Base-by-base conservation (phyloP, 305 asterid species). In the Fraxinus dipetala region DNA sequence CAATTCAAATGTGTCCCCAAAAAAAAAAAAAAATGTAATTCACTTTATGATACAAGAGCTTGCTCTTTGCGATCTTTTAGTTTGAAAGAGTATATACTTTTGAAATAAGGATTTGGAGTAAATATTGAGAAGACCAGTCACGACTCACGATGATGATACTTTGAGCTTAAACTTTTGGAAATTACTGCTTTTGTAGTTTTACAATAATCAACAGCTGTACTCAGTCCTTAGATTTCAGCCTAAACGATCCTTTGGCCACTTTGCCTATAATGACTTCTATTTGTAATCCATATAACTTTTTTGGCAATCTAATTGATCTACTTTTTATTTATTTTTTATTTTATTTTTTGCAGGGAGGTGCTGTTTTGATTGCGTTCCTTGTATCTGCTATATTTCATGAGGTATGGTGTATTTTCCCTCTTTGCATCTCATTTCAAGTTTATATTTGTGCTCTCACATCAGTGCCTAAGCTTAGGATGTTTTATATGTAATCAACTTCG, bases 301-400 rank as follows among this genome's bases (percentile, higher is more conserved):
- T 20, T 72, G 63, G 74, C 51, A 61, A 77, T 51, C 70, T 6
- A 76, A 35, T 61, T 61, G 61, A 80, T 73, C 51, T 75, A 63
- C 63, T 65, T 65, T 24, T 18, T 76, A 45, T 32, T 34, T 34
- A 34, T 34, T 3, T 34, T 40, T 36, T 36, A 0, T 38, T 38
- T 38, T 38, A 8, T 80, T 86, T 80, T 78, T 22, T 87, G 83
- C 92, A 96, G 99, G 92, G 88, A 45, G 90, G 82, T 75, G 98
- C 99, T 11, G 82, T 93, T 88, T 80, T 94, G 91, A 84, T 96
- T 85, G 89, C 97, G 10, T 96, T 94, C 86, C 83, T 94, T 22
- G 92, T 93, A 70, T 96, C 99, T 67, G 98, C 99, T 79, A 81
- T 92, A 84, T 96, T 96, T 89, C 99, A 96, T 63, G 99, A 96